Base-by-base conservation (phyloP, 164 flowering plant species). In the Vitis rotundifolia region DNA sequence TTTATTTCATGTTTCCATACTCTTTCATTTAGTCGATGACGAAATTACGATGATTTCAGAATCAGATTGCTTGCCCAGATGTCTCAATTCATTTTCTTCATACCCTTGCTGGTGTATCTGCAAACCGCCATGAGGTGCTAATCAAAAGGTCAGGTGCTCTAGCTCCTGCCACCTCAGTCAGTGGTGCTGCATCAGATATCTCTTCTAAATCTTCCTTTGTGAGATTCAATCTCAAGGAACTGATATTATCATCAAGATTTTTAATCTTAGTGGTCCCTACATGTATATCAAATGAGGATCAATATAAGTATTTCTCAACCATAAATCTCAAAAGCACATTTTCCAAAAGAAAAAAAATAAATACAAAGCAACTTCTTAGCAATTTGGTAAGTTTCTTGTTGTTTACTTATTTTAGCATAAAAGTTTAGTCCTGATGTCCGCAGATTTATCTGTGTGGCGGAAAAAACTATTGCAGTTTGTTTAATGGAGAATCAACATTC, bases 191-290 rank as follows among this genome's bases (percentile, higher is more conserved):
- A 61, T 61, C 52, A 52, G 50, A 69, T 11, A 69, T 69, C 29
- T 69, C 72, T 18, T 69, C 49, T 53, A 69, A n/a, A 51, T 60
- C 47, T 29, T 61, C 72, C 53, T 61, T 26, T 2, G 59, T 61
- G 13, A 69, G 59, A 59, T 69, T 52, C 26, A 69, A 22, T 12
- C 19, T n/a, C 57, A 61, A n/a, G 1, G 72, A 61, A 2, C 59
- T 49, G 18, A 69, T 69, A 50, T 69, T 69, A n/a, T 52, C 51
- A n/a, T 61, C 51, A n/a, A 69, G 59, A 11, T 69, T 69, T 55
- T 69, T 69, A 0, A 69, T 18, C 66, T 69, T 69, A 28, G 72
- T 69, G 13, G 71, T 68, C 44, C 71, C 71, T 68, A 15, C 22
- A 19, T 37, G 16, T 13, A 55, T 1, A 22, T 9, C 59, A n/a